A percentile compares a stretch with the other conserved stretches of the same genome.
Conservation (phyloP, 164 flowering plant genomes). For the Malania oleifera region DNA sequence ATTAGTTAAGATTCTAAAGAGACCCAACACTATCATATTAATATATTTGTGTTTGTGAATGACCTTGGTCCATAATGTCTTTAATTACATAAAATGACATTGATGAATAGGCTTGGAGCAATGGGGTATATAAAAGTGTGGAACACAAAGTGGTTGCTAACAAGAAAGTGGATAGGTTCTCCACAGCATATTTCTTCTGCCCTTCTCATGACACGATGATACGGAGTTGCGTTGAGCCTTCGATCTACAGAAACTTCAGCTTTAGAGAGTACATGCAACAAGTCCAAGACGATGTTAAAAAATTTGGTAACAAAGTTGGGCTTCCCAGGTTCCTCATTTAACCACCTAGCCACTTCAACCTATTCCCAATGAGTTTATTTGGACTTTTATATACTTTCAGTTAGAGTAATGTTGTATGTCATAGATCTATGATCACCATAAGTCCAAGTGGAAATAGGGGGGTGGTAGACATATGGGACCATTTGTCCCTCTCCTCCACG, state of each 20-base stretch:
- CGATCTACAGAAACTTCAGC: slow-evolving; percentile 56
- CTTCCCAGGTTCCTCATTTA: slow-evolving; percentile 56
- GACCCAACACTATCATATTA: no score
- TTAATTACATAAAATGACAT: no score
- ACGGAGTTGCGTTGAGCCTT: slow-evolving; percentile 34
- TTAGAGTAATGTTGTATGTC: no score
- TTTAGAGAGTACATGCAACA: slow-evolving; percentile 61
- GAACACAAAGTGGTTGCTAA: slow-evolving; percentile 69
- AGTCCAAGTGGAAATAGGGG: no score
- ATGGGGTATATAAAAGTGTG: slow-evolving; percentile 69
- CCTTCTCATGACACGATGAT: slow-evolving; percentile 63
- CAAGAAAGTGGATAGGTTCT: slow-evolving; percentile 47
- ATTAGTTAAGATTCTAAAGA: no score
- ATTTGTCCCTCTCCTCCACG: no score
- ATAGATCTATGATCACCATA: no score
- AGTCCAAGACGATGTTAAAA: slow-evolving; percentile 62
- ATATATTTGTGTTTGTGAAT: no score
- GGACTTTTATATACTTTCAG: no score
- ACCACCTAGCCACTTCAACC: neutral
- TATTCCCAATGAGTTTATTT: no score
- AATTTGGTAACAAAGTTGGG: slow-evolving; percentile 61
- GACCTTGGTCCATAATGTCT: no score
- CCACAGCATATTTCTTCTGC: slow-evolving; percentile 72
- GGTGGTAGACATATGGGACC: no score
- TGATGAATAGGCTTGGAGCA: slow-evolving; percentile 86